phyloP scores from a whole-genome alignment of 2,329 filamentous ascomycete genomes.

The Sporothrix pallida region DNA sequence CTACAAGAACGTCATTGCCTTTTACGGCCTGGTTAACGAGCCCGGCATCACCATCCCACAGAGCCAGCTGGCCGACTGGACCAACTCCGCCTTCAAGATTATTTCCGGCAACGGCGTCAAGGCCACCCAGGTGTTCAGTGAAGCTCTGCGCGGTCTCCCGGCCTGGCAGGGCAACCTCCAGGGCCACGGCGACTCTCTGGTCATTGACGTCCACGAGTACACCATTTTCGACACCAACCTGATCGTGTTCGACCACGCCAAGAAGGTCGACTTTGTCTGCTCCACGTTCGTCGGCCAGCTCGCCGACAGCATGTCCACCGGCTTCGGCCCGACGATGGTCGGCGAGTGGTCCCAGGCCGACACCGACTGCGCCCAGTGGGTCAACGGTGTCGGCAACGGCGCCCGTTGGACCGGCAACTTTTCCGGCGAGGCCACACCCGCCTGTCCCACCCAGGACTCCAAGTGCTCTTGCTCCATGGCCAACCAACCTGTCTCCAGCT shows the following conservation, averaged over 20 bases:
- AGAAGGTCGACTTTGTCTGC: constrained; percentile 88
- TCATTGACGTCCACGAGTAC: constrained; percentile 98
- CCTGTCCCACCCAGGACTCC: constrained; percentile 71
- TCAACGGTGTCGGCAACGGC: constrained; percentile 89
- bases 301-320: constrained; percentile 72
- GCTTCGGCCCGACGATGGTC: constrained; percentile 92
- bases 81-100: constrained; percentile 70
- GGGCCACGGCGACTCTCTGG: constrained; percentile 72
- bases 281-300: constrained; percentile 86
- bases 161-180: constrained; percentile 80
- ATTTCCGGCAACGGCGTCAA: constrained; percentile 77
- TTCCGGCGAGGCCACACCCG: constrained; percentile 71
- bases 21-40: constrained; percentile 96
- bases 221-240: constrained; percentile 95
- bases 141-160: constrained; percentile 88
- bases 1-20: constrained; percentile 87
- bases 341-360: constrained; percentile 98
- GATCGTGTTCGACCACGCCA: constrained; percentile 78
- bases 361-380: constrained; percentile 84
- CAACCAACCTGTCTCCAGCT: constrained; percentile 73
- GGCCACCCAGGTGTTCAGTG: constrained; percentile 80
- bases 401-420: constrained; percentile 92
- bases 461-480: constrained; percentile 76
- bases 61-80: constrained; percentile 77
- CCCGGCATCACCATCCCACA: constrained; percentile 81